These are phyloP conservation scores for Epichloe scottii DNA, from an alignment of 2,329 filamentous ascomycete species.

Conservation along the genomic window DNA sequence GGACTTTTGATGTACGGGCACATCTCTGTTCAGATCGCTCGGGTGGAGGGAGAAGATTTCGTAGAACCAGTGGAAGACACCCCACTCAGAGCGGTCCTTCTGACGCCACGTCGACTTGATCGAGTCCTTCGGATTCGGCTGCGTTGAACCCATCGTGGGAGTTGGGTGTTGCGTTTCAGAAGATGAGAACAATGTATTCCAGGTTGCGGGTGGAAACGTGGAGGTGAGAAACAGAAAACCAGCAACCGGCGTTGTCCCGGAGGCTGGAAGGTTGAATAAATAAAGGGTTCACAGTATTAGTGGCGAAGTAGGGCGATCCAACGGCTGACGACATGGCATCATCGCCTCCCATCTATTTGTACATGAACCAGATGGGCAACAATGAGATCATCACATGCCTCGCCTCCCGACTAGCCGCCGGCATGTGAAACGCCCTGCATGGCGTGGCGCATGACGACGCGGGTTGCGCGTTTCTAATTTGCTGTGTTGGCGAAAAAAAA, in stretches of 20 bases:
- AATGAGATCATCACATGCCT: slow-evolving; percentile 1
- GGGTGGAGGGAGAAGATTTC: slow-evolving; percentile 5
- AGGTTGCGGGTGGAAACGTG: too few relatives aligned
- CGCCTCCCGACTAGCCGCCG: not conserved
- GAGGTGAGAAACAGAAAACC: too few relatives aligned
- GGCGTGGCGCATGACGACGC: not conserved
- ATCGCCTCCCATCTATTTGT: not conserved
- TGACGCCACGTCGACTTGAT: slow-evolving; percentile 7
- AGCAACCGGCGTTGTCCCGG: too few relatives aligned
- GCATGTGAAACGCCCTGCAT: slow-evolving; percentile 1
- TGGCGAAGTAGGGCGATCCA: too few relatives aligned
- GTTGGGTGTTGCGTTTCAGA: too few relatives aligned
- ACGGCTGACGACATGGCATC: not conserved
- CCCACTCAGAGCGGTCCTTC: slow-evolving; percentile 6
- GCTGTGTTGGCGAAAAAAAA: not conserved
- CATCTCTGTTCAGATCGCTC: slow-evolving; percentile 1
- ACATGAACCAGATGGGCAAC: not conserved
- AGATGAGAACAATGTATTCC: too few relatives aligned
- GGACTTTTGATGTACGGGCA: slow-evolving; percentile 5
- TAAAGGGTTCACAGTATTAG: too few relatives aligned
- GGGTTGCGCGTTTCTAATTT: not conserved
- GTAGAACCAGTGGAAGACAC: slow-evolving; percentile 5
- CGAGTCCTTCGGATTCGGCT: slow-evolving; percentile 2
- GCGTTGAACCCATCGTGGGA: not conserved
- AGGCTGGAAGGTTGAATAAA: too few relatives aligned